A percentile compares a stretch with the other conserved stretches of the same genome.
phyloP scores from a whole-genome alignment of 805 yeast species.

The Wickerhamomyces xylosicus region DNA sequence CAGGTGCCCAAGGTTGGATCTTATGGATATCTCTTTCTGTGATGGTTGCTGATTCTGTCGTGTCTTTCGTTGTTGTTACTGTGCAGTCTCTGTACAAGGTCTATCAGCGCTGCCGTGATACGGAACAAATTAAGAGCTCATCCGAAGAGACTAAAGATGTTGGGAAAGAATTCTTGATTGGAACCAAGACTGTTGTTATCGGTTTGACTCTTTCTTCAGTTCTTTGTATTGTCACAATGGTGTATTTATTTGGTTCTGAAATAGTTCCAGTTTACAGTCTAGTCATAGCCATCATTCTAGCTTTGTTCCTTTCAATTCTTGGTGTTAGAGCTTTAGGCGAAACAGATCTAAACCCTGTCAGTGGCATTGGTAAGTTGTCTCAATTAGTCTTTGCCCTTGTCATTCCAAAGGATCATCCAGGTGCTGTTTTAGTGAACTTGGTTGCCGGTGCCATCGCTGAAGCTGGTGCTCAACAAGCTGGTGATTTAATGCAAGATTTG shows the following conservation, averaged over 20 bases:
- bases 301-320: constrained; percentile 68
- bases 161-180: constrained; percentile 37
- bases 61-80: constrained; percentile 62
- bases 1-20: constrained; percentile 96
- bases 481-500: constrained; percentile 94
- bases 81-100: constrained; percentile 27
- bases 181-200: constrained; percentile 33
- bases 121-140: background rate
- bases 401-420: constrained; percentile 65
- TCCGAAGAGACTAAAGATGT: constrained; percentile 13
- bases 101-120: constrained; percentile 1
- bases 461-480: constrained; percentile 99
- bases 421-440: constrained; percentile 72
- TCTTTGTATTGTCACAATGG: constrained; percentile 55
- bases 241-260: constrained; percentile 52
- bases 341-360: constrained; percentile 92
- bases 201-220: constrained; percentile 64
- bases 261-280: constrained; percentile 65
- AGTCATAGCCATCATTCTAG: constrained; percentile 57
- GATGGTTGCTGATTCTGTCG: constrained; percentile 87
- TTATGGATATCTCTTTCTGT: constrained; percentile 88
- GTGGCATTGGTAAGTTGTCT: constrained; percentile 91
- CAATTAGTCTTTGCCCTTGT: constrained; percentile 80
- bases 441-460: constrained; percentile 97
- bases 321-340: constrained; percentile 95